Base-by-base conservation (phyloP, 306 rosid species). In the Herpetospermum pedunculosum region DNA sequence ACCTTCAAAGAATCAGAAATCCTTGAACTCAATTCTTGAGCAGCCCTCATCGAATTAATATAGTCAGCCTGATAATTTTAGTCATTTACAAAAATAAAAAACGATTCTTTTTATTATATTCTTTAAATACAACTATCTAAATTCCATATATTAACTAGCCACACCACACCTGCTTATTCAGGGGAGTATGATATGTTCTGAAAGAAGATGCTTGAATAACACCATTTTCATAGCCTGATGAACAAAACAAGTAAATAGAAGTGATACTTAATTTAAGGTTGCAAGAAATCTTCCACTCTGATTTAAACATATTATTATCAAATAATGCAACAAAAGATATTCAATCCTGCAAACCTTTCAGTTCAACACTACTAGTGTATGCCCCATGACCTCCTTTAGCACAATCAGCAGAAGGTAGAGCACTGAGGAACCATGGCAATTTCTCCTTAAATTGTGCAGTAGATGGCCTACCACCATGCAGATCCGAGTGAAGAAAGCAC, bases 341-440 rank as follows among this genome's bases (percentile, higher is more conserved):
- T 54, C 72, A 74, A 75, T 83, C 76, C 78, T 76, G 74, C 79
- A 69, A 48, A 91, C 99, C 99, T 87, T 85, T 81, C 72, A 94
- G 83, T 71, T 94, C 96, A 77, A 94, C 92, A 82, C 99, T 94
- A 84, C 83, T 91, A 76, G 96, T 88, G 84, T 89, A 94, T 59
- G 97, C 99, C 79, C 99, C 99, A 53, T 91, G 99, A 83, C 99
- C 99, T 72, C 99, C 99, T 87, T 94, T 94, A 63, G 99, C 97
- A 88, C 99, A 94, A 69, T 90, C 99, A 58, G 96, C 92, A 80
- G 97, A 94, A 58, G 99, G 99, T 32, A 94, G 83, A 84, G 99
- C 90, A 82, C 80, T 76, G 35, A 94, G 95, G 80, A 94, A 91
- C 99, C 99, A 94, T 11, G 99, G 97, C 69, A 94, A 83, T 84